Evolutionary conservation across 2,329 filamentous ascomycete species (phyloP), one percentile per base, ranked within the genome.

Genomic region (Leptographium flavum): DNA sequence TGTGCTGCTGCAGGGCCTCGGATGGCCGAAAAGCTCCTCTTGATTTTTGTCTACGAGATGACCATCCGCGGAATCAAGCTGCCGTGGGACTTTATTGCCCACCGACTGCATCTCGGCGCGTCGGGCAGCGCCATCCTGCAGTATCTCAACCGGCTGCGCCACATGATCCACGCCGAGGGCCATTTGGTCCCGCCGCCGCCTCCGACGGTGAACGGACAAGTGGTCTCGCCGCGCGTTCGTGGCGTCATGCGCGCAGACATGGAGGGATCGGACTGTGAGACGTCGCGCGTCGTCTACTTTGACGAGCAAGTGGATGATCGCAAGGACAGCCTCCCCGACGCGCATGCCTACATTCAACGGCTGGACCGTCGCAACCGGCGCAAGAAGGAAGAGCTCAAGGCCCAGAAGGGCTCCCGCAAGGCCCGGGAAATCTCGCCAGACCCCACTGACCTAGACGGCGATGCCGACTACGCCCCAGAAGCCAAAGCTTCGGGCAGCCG

Each of bases 1-100:
- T 21, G 2, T 23, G 4, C 15, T 14, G 10, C 27, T 31, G 22
- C 39, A 71, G 67, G 65, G 1, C 61, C 64, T 10, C 62, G 66
- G 10, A 71, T 70, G 64, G 55, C 58, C 1, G 67, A 70, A 32
- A 70, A 70, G 52, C 50, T 69, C 0, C 46, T 70, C 0, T 54
- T 70, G 1, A 53, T 62, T 45, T 49, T 69, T 1, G 55, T 63
- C 11, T 70, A 66, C 30, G 67, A 70, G 50, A 60, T 56, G 31
- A 46, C 48, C 13, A 50, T 58, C 5, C 51, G 57, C 40, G 56
- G 56, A 25, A 52, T 62, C 22, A 53, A 58, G 1, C 11, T 68
- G 1, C 64, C 65, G 0, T 68, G 63, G 63, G 59, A 65, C 14
- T 43, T 52, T 0, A 58, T 67, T 36, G 64, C 64, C 22, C 62